These are phyloP conservation scores for Psilocybe azurescens DNA, from an alignment of 768 basidiomycete species.

Conservation along the genomic window DNA sequence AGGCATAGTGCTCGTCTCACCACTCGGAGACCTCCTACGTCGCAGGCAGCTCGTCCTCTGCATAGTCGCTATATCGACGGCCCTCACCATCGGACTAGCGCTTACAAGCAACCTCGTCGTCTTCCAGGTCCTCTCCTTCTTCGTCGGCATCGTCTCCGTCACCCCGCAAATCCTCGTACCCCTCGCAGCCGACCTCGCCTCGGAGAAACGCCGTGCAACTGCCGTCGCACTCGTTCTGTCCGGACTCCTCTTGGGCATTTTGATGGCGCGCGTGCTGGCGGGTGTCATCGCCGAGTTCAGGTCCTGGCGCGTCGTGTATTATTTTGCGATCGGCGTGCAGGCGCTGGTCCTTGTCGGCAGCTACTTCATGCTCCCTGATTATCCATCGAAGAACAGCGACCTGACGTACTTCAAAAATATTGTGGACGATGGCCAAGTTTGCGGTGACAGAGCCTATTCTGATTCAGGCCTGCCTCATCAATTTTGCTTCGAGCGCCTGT, in stretches of 20 bases:
- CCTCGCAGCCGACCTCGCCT: slow-evolving; percentile 83
- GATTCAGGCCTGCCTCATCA: slow-evolving; percentile 69
- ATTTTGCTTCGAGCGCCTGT: slow-evolving; percentile 64
- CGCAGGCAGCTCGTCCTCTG: slow-evolving; percentile 72
- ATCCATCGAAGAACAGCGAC: slow-evolving; percentile 73
- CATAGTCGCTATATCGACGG: slow-evolving; percentile 55
- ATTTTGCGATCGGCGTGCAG: slow-evolving; percentile 77
- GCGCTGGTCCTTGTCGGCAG: slow-evolving; percentile 57
- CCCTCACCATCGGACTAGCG: slow-evolving; percentile 75
- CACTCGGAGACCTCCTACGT: slow-evolving; percentile 83
- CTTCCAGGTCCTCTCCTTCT: slow-evolving; percentile 72
- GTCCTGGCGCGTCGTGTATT: slow-evolving; percentile 79
- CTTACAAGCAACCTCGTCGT: slow-evolving; percentile 60
- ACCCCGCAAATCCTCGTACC: slow-evolving; percentile 80
- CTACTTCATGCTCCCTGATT: slow-evolving; percentile 80
- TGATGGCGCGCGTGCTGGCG: slow-evolving; percentile 75
- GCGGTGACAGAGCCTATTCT: slow-evolving; percentile 79
- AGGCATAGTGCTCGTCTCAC: slow-evolving; percentile 77
- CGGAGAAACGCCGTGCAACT: slow-evolving; percentile 70
- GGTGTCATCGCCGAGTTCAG: slow-evolving; percentile 77
- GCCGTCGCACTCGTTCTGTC: slow-evolving; percentile 79
- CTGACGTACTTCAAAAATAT: slow-evolving; percentile 71
- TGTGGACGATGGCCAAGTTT: slow-evolving; percentile 80
- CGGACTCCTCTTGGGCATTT: slow-evolving; percentile 71
- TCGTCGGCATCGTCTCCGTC: slow-evolving; percentile 75